Evolutionary conservation across 371 early-diverging fungal genomes (phyloP).

Genomic region (Sporodiniella umbellata): DNA sequence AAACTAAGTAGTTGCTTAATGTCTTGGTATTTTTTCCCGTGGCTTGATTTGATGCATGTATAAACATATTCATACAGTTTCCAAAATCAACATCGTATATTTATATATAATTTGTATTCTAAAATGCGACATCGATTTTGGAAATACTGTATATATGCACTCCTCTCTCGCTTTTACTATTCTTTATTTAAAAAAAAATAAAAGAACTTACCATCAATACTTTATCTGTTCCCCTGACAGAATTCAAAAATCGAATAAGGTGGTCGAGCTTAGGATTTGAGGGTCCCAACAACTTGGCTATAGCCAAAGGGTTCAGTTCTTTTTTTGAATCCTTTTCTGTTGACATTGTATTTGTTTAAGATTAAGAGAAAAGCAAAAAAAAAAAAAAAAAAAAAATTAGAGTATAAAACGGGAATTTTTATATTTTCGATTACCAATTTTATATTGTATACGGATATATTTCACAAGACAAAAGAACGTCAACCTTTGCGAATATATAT

Average conservation of each 20-base stretch:
- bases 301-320: constrained; percentile 35
- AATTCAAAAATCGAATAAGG: constrained; percentile 69
- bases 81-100: too few species aligned
- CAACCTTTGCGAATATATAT: too few species aligned
- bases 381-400: neutral
- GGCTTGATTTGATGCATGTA: neutral
- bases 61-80: too few species aligned
- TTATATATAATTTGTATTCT: too few species aligned
- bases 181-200: too few species aligned
- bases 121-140: too few species aligned
- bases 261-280: constrained; percentile 65
- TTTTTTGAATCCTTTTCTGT: constrained; percentile 9
- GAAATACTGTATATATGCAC: too few species aligned
- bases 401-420: neutral
- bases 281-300: constrained; percentile 45
- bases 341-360: constrained; percentile 3
- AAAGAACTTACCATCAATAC: constrained; percentile 88
- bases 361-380: neutral
- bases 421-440: neutral
- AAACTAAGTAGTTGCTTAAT: constrained; percentile 48
- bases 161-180: too few species aligned
- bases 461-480: too few species aligned
- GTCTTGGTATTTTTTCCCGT: neutral
- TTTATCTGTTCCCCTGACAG: constrained; percentile 90
- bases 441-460: neutral